phyloP scores from a whole-genome alignment of 1,284 basidiomycete genomes.

The Cutaneotrichosporon sp. region DNA sequence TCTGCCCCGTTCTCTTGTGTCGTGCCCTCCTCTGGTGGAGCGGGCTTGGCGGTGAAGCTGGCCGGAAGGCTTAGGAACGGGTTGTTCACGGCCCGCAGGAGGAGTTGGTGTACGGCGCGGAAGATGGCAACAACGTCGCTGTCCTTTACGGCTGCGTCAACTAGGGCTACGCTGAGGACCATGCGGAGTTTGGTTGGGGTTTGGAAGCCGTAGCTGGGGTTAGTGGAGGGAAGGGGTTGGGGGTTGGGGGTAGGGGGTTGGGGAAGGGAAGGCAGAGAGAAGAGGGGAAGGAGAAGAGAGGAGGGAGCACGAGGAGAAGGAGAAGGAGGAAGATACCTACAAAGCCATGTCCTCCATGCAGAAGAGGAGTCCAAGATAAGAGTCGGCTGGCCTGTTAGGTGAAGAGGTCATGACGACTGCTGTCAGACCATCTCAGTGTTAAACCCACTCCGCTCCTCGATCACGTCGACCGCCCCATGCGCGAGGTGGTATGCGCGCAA shows the following conservation, averaged over 20 bases:
- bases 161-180: conserved; percentile 49
- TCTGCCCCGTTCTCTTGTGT: neutral
- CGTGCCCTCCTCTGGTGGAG: neutral
- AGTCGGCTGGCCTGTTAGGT: conserved; percentile 47
- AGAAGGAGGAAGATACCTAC: conserved; percentile 31
- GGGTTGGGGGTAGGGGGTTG: neutral
- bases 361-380: conserved; percentile 52
- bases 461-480: conserved; percentile 51
- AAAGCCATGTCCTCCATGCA: conserved; percentile 55
- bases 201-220: conserved; percentile 51
- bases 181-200: conserved; percentile 49
- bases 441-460: conserved; percentile 52
- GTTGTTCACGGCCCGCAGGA: conserved; percentile 42
- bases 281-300: too few species aligned
- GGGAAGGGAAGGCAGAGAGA: neutral
- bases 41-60: conserved; percentile 31
- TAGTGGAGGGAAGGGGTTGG: neutral
- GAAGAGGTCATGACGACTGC: conserved; percentile 48
- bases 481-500: conserved; percentile 51
- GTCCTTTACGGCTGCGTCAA: conserved; percentile 54
- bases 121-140: conserved; percentile 52
- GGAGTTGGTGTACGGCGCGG: conserved; percentile 49
- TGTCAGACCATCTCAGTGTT: conserved; percentile 11
- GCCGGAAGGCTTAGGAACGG: conserved; percentile 46
- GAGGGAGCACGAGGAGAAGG: too few species aligned